Conservation (phyloP, 2,329 filamentous ascomycete species). For the Leptographium procerum region DNA sequence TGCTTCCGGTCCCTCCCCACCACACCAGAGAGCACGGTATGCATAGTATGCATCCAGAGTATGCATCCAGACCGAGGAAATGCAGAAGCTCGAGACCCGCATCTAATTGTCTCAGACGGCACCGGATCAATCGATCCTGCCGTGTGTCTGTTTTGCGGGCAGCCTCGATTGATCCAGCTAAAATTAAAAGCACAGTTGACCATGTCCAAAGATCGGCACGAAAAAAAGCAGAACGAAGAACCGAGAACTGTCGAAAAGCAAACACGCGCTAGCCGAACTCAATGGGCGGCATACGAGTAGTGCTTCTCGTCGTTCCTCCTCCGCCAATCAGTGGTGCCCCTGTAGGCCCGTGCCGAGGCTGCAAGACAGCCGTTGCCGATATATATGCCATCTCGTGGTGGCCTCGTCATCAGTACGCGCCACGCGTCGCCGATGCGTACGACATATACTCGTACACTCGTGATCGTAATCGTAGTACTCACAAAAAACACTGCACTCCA, state of each 20-base stretch:
- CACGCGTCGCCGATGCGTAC: neutral
- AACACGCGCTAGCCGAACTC: neutral
- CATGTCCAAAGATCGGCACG: no score
- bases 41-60: no score
- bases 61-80: neutral
- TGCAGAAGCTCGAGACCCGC: no score
- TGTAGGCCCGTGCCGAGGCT: neutral
- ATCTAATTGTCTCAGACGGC: no score
- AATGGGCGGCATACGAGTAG: neutral
- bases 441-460: neutral
- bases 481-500: neutral
- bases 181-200: no score
- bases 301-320: neutral
- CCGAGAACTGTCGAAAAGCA: no score
- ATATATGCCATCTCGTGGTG: neutral
- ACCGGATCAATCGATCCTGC: neutral
- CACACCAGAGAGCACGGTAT: no score
- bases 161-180: no score
- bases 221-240: no score
- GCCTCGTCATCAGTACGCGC: neutral
- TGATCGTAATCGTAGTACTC: neutral
- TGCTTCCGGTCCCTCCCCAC: no score
- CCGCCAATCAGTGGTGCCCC: neutral
- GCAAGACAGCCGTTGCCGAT: neutral
- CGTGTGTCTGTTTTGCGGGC: no score